Evolutionary conservation across 495 filamentous ascomycete species (phyloP), one percentile per base, ranked within the genome.

Genomic region (Penicillium flavigenum): DNA sequence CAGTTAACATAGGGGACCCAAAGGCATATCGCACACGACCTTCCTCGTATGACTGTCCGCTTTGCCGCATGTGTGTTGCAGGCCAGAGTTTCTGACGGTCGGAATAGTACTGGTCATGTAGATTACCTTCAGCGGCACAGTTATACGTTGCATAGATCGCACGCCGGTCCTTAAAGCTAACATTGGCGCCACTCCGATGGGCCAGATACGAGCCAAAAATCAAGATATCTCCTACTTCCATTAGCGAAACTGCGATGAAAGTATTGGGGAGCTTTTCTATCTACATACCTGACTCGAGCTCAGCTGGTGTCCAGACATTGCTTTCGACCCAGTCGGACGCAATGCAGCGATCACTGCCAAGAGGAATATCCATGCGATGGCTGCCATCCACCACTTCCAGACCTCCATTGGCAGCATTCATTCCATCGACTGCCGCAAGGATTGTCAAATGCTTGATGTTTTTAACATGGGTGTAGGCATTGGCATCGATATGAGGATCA

Each of bases 101-200:
- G n/a, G 58, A 55, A 62, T 78, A 79, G 59, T 78, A 79, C 32
- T 68, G 61, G 49, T 74, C 66, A 43, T 76, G 73, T 26, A 79
- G 60, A 54, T 77, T 69, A 0, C 76, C 76, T 42, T 78, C 76
- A 2, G 69, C 49, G 10, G 64, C 69, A 47, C 70, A 69, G 56
- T 78, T 78, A 58, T 78, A 79, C 1, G 76, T 78, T 0, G 76
- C 75, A 51, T 79, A 78, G 46, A 78, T 71, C 9, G 72, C 72
- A 5, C 68, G 69, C 3, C 76, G 68, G 44, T 74, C 70, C 41
- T 69, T 73, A 16, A 54, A 42, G 50, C 73, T 78, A 16, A 58
- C 64, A 51, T 79, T 78, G 27, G 69, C 52, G 19, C 73, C 75
- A 47, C 73, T 76, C 11, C 75, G 69, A 56, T 78, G 75, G 3